phyloP scores from a whole-genome alignment of 305 asterid genomes.

The Withania somnifera region DNA sequence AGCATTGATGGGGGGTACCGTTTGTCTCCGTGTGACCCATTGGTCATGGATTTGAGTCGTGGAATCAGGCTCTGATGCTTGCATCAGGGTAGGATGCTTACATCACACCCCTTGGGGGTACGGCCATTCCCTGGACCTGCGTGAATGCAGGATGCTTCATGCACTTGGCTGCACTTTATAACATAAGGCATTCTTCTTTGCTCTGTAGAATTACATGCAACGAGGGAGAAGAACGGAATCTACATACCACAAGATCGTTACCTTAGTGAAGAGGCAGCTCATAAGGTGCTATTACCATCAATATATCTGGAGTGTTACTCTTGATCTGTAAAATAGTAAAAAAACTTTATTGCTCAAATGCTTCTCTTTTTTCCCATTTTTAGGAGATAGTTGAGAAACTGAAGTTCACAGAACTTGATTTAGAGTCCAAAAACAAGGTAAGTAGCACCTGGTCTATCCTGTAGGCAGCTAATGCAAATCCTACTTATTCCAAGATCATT shows the following conservation, averaged over 20 bases:
- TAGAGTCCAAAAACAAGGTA: constrained; percentile 11
- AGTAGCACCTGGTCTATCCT: background rate
- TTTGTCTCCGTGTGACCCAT: background rate
- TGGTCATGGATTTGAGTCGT: background rate
- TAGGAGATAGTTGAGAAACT: constrained; percentile 9
- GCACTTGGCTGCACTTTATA: background rate
- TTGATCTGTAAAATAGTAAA: background rate
- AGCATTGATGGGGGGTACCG: background rate
- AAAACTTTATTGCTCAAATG: background rate
- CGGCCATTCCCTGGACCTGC: background rate
- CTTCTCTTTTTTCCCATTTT: background rate
- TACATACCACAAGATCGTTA: constrained; percentile 15
- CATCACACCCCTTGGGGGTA: background rate
- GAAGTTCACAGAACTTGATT: constrained; percentile 9
- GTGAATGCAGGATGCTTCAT: background rate
- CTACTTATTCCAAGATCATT: background rate
- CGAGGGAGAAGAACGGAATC: constrained; percentile 20
- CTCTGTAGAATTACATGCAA: constrained; percentile 21
- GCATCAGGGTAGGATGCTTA: background rate
- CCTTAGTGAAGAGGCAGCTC: constrained; percentile 20
- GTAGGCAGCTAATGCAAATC: background rate
- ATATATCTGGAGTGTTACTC: background rate
- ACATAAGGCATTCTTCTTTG: background rate
- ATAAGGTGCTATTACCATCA: constrained; percentile 21
- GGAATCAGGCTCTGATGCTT: background rate